Percentiles rank a stretch among this genome's conserved stretches.
Conservation (phyloP, 1,284 basidiomycete species). For the Chondrostereum purpureum region DNA sequence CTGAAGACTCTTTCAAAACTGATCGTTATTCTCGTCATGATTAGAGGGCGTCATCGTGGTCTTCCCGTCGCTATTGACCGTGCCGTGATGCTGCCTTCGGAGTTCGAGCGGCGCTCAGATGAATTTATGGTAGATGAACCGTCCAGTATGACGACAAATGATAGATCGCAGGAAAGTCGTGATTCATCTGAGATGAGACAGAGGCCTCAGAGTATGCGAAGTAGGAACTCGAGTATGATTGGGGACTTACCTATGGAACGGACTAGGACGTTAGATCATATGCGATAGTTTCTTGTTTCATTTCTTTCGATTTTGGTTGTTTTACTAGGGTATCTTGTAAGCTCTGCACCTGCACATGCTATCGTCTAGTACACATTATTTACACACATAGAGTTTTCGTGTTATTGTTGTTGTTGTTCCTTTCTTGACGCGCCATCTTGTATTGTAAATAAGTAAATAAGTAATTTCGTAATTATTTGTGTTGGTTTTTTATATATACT, state of each 20-base stretch:
- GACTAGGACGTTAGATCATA: neutral
- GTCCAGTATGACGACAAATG: neutral
- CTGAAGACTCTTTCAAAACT: slow-evolving; percentile 83
- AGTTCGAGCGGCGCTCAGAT: slow-evolving; percentile 33
- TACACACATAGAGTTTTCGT: no score
- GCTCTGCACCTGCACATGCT: no score
- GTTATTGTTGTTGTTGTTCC: no score
- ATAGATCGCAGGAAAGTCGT: neutral
- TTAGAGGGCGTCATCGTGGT: slow-evolving; percentile 89
- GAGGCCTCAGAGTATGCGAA: slow-evolving; percentile 2
- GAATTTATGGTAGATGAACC: no score
- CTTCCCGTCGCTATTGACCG: slow-evolving; percentile 86
- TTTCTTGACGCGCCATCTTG: no score
- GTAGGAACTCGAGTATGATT: neutral
- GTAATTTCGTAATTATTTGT: no score
- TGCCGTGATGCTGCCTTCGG: slow-evolving; percentile 69
- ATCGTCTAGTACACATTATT: no score
- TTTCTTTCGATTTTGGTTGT: no score
- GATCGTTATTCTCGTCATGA: slow-evolving; percentile 81
- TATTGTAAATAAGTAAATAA: no score
- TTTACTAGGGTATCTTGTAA: no score
- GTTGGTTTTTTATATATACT: no score
- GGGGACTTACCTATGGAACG: neutral
- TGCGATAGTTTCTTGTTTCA: neutral
- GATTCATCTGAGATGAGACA: slow-evolving; percentile 6